Percentiles rank a stretch among this genome's conserved stretches.
phyloP scores from a whole-genome alignment of 345 rosid species.

The Turritis glabra region DNA sequence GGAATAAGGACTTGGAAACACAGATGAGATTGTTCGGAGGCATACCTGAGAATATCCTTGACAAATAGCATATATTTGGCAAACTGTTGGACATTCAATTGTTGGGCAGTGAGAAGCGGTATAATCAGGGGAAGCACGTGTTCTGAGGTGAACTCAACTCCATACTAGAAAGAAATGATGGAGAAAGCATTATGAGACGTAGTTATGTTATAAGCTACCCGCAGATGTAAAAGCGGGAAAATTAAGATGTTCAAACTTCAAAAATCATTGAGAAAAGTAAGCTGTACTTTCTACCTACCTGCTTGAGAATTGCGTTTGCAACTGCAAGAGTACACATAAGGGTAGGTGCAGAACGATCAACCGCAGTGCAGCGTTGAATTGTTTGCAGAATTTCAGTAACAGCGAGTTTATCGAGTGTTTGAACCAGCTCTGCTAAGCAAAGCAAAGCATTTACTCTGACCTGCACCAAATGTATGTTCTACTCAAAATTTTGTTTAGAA shows the following conservation, averaged over 20 bases:
- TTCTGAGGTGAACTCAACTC: slow-evolving; percentile 84
- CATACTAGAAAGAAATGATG: slow-evolving; percentile 54
- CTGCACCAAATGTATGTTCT: slow-evolving; percentile 43
- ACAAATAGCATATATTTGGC: slow-evolving; percentile 91
- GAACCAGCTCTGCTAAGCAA: slow-evolving; percentile 79
- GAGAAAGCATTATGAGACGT: slow-evolving; percentile 7
- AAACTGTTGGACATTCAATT: slow-evolving; percentile 87
- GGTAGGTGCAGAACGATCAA: slow-evolving; percentile 92
- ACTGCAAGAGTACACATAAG: slow-evolving; percentile 96
- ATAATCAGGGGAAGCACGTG: slow-evolving; percentile 79
- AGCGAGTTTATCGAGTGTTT: slow-evolving; percentile 69
- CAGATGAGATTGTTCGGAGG: not conserved
- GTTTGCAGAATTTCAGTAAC: slow-evolving; percentile 79
- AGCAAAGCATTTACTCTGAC: slow-evolving; percentile 94
- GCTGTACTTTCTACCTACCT: slow-evolving; percentile 43
- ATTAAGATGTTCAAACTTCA: not conserved
- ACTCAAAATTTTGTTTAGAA: slow-evolving; percentile 7
- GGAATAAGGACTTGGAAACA: not conserved
- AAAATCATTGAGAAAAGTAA: not conserved
- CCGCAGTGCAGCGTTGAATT: slow-evolving; percentile 89
- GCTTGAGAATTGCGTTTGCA: slow-evolving; percentile 84
- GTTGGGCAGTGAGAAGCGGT: slow-evolving; percentile 95
- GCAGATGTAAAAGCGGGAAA: not conserved
- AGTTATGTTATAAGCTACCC: slow-evolving; percentile 11
- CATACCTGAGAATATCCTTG: slow-evolving; percentile 83